Conservation (phyloP, 257 asterid species). For the Gentiana macrophylla region DNA sequence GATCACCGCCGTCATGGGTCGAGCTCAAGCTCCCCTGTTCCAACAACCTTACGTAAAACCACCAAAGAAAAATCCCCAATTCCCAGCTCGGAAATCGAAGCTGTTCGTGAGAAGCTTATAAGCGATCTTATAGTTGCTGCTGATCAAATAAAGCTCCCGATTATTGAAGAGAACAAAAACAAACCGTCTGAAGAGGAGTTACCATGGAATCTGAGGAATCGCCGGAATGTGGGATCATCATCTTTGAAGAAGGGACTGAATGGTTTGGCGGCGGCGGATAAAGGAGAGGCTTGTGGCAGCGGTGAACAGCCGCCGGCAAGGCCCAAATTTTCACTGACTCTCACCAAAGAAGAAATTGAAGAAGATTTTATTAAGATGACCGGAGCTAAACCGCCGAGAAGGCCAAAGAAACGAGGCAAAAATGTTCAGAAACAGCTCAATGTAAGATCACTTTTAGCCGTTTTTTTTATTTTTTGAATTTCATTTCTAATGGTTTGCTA, state of each 20-base stretch:
- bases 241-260: background rate
- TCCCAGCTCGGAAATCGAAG: constrained; percentile 4
- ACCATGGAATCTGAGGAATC: constrained; percentile 5
- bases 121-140: constrained; percentile 1
- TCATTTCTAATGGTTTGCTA: too few species aligned
- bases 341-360: constrained; percentile 14
- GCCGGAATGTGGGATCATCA: background rate
- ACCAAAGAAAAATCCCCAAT: background rate
- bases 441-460: background rate
- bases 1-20: background rate
- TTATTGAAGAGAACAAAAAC: background rate
- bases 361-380: constrained; percentile 14
- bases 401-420: constrained; percentile 7
- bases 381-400: constrained; percentile 11
- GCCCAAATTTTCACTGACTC: background rate
- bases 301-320: background rate
- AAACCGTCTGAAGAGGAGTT: constrained; percentile 5
- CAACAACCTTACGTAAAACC: background rate
- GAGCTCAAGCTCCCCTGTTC: background rate
- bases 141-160: background rate
- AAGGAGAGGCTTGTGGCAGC: background rate
- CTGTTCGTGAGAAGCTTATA: constrained; percentile 2
- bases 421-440: constrained; percentile 6
- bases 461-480: background rate
- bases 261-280: constrained; percentile 1